Percentiles rank a stretch among this genome's conserved stretches.
phyloP scores from a whole-genome alignment of 208 protist species.

The Acanthamoeba lenticulata region DNA sequence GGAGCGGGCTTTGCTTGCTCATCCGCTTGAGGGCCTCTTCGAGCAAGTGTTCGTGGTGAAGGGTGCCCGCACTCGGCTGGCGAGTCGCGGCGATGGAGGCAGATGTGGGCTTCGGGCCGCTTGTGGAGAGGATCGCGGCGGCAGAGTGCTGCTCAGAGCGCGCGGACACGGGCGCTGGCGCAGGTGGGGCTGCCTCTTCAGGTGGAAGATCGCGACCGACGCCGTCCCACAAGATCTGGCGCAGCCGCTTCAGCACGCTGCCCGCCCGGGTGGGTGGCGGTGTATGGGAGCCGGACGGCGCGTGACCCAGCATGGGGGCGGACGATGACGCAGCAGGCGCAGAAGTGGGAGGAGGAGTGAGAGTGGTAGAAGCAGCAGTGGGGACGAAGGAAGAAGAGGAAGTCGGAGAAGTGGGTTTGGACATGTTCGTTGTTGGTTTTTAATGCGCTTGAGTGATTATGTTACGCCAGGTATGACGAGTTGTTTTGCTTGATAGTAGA shows the following conservation, averaged over 20 bases:
- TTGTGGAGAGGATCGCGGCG: no score
- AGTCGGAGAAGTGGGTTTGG: neutral
- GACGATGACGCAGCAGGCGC: neutral
- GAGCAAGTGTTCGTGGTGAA: slow-evolving; percentile 40
- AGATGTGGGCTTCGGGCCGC: no score
- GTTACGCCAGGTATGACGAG: neutral
- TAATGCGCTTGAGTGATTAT: neutral
- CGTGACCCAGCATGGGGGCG: neutral
- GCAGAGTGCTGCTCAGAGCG: no score
- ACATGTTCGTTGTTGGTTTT: neutral
- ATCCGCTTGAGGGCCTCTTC: slow-evolving; percentile 27
- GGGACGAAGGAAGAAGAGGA: neutral
- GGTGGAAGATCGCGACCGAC: neutral
- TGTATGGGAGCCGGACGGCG: neutral
- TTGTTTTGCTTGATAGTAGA: neutral
- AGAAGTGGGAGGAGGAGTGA: neutral
- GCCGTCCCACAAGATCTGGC: slow-evolving; percentile 1
- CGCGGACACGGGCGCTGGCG: no score
- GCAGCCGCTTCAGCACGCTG: slow-evolving; percentile 14
- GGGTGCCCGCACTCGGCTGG: neutral
- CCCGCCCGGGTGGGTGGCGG: neutral
- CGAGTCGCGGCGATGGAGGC: no score
- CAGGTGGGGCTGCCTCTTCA: neutral
- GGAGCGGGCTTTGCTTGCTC: neutral
- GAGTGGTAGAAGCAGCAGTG: neutral